Conservation (phyloP, 345 rosid genomes). For the Psidium guajava region DNA sequence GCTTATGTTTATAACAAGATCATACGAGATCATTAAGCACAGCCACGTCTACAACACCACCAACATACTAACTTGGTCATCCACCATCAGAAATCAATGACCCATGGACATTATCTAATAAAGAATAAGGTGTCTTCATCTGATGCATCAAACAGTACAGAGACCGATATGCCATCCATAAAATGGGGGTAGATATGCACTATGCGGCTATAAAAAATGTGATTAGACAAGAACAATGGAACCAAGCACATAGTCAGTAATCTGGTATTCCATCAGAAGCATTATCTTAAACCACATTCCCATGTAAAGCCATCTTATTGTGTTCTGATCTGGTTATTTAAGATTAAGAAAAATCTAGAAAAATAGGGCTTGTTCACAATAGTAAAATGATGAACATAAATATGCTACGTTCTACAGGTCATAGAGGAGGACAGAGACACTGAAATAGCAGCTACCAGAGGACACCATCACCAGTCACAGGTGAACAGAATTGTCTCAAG, state of each 20-base stretch:
- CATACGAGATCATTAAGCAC: not conserved
- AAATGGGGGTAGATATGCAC: not conserved
- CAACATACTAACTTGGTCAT: not conserved
- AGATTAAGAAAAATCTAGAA: not conserved
- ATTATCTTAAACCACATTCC: not conserved
- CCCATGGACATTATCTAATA: not conserved
- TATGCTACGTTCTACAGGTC: not conserved
- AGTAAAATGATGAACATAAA: not conserved
- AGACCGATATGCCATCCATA: not conserved
- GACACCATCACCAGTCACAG: not conserved
- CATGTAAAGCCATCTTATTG: not conserved
- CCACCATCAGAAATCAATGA: not conserved
- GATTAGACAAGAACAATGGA: not conserved
- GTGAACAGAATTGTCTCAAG: not conserved
- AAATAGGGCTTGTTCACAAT: not conserved
- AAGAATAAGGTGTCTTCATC: not conserved
- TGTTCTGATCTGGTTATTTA: not conserved
- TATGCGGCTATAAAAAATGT: not conserved
- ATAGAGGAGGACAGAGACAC: not conserved
- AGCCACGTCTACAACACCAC: not conserved
- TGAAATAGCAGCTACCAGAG: not conserved
- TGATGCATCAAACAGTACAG: not conserved
- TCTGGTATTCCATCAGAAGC: not conserved
- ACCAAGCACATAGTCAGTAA: not conserved
- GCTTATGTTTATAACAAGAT: not conserved